Conservation (phyloP, 129 eudicot genomes). For the Glebionis coronaria region DNA sequence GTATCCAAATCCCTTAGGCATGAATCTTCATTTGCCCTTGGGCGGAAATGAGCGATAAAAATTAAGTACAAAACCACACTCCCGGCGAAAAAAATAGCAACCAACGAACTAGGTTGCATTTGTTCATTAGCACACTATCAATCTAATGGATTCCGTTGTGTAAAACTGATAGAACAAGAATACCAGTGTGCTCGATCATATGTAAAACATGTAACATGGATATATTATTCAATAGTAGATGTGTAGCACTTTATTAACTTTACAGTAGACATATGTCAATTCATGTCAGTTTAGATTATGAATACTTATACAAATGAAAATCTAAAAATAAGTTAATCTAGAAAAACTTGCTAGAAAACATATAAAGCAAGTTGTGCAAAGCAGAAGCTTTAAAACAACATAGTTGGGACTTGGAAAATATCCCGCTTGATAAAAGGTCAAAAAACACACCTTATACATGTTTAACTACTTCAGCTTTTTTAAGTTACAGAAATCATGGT, state of each 20-base stretch:
- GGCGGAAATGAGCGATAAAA: no score
- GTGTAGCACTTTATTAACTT: neutral
- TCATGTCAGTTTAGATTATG: neutral
- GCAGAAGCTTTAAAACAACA: no score
- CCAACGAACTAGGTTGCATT: neutral
- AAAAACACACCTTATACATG: neutral
- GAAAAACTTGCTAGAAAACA: no score
- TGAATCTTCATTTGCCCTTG: no score
- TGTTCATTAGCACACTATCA: neutral
- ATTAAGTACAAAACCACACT: no score
- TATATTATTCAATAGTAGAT: neutral
- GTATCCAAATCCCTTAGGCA: no score
- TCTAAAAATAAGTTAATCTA: neutral
- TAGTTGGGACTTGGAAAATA: no score
- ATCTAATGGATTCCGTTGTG: no score
- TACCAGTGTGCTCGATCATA: neutral
- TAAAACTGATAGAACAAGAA: neutral
- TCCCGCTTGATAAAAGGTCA: no score
- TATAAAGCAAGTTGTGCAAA: no score
- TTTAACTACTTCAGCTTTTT: neutral
- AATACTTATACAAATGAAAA: neutral
- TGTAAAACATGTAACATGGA: neutral
- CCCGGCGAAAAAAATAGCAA: slow-evolving; percentile 1
- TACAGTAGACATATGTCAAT: neutral
- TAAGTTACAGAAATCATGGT: no score